A percentile compares a stretch with the other conserved stretches of the same genome.
phyloP scores from a whole-genome alignment of 2,329 filamentous ascomycete genomes.

The Alternaria postmessia region DNA sequence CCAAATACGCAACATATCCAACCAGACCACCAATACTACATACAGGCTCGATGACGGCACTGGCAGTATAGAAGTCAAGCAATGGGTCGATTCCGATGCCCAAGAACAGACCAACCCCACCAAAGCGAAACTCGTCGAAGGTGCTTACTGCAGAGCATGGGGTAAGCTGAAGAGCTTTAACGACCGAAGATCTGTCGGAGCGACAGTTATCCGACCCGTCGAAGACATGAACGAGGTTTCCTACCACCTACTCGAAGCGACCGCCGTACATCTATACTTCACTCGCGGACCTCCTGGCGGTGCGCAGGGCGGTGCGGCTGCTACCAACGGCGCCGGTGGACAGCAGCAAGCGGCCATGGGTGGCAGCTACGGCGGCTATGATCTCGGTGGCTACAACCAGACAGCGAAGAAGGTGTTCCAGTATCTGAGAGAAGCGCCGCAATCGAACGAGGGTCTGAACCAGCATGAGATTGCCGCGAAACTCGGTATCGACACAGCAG shows the following conservation, averaged over 20 bases:
- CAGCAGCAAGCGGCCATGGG: constrained; percentile 31
- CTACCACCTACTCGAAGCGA: constrained; percentile 90
- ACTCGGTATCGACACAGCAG: constrained; percentile 70
- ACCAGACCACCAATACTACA: constrained; percentile 89
- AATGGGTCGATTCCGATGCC: constrained; percentile 75
- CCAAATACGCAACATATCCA: constrained; percentile 85
- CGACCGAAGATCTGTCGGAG: constrained; percentile 81
- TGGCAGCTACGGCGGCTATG: constrained; percentile 46
- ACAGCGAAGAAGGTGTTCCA: constrained; percentile 77
- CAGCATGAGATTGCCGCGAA: constrained; percentile 76
- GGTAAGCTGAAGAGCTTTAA: constrained; percentile 85
- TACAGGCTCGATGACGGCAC: constrained; percentile 97
- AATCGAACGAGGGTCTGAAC: constrained; percentile 84
- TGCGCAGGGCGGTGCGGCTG: constrained; percentile 48
- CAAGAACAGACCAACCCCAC: constrained; percentile 55
- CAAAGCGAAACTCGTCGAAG: constrained; percentile 68
- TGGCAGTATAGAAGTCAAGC: constrained; percentile 87
- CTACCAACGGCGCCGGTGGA: constrained; percentile 32
- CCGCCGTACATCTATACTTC: constrained; percentile 85
- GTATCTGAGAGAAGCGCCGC: constrained; percentile 70
- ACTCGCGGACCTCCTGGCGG: constrained; percentile 71
- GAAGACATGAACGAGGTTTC: constrained; percentile 90
- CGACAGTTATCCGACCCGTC: constrained; percentile 81
- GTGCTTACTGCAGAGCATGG: constrained; percentile 85
- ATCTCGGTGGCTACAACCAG: constrained; percentile 49